Evolutionary conservation across 345 rosid genomes (phyloP), one percentile per base, ranked within the genome.

Genomic region (Combretum micranthum): DNA sequence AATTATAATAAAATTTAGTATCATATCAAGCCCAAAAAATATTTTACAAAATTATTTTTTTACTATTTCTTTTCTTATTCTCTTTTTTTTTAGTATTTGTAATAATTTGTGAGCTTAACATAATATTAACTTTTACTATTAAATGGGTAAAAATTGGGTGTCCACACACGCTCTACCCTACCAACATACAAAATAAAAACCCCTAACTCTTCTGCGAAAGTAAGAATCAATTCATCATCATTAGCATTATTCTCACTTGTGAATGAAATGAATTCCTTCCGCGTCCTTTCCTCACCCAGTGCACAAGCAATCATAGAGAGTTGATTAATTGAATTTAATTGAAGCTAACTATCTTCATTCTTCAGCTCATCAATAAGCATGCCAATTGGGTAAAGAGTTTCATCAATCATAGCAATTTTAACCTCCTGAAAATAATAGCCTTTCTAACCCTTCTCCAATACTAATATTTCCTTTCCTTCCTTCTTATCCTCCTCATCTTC

Each of bases 171-270:
- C 66, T 88, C 96, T 47, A 86, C 79, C 19, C 98, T 96, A 47
- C 98, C 98, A 3, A 91, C 95, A 62, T 76, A 91, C 0, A 93
- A 95, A 58, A 91, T 83, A 64, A 91, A 91, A 53, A 86, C 92
- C 2, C 98, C 93, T 63, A 91, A 39, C 64, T 88, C 96, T 61
- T 84, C 98, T 8, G 98, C 90, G 85, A 88, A 81, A 3, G 98
- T 95, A 66, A 86, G 96, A 64, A 88, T 96, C 37, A 91, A 96
- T 77, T 91, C 98, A 20, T 91, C 95, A 32, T 91, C 96, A 44
- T 91, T 95, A 4, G 88, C 98, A 65, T 88, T 91, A 75, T 88
- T 91, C 74, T 91, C 98, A 18, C 92, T 81, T 56, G 86, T 62
- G 63, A 91, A 91, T 0, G 98, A 96, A 55, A 91, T 86, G 43